Conservation (phyloP, 2,329 filamentous ascomycete species). For the Hymenoscyphus occultus region DNA sequence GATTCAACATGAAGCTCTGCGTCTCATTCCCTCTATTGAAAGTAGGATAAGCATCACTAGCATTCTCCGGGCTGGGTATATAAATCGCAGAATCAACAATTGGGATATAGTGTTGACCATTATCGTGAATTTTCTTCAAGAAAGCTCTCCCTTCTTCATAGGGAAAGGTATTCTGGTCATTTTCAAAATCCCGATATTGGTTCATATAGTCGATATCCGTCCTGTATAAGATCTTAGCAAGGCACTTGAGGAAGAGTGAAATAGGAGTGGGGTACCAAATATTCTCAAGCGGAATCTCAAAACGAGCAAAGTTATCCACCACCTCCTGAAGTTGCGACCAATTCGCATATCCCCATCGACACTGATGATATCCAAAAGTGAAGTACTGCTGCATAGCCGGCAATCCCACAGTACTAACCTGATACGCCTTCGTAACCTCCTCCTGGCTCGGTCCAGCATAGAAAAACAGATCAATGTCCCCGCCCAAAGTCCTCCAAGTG, state of each 20-base stretch:
- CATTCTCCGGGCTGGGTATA: slow-evolving; percentile 60
- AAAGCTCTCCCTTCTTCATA: slow-evolving; percentile 49
- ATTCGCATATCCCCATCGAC: slow-evolving; percentile 61
- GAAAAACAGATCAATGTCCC: slow-evolving; percentile 73
- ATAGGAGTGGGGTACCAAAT: slow-evolving; percentile 76
- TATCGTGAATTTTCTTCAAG: slow-evolving; percentile 61
- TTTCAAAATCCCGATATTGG: slow-evolving; percentile 42
- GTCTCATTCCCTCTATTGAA: slow-evolving; percentile 65
- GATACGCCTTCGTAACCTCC: slow-evolving; percentile 58
- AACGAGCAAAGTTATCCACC: slow-evolving; percentile 63
- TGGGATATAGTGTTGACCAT: slow-evolving; percentile 68
- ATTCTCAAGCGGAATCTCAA: slow-evolving; percentile 64
- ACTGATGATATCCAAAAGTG: slow-evolving; percentile 61
- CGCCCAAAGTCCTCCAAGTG: slow-evolving; percentile 72
- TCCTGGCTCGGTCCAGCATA: slow-evolving; percentile 56
- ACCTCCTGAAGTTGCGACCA: slow-evolving; percentile 66
- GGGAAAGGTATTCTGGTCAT: slow-evolving; percentile 32
- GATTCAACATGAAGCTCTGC: slow-evolving; percentile 61
- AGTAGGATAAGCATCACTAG: slow-evolving; percentile 49
- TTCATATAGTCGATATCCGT: slow-evolving; percentile 64
- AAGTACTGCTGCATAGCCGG: slow-evolving; percentile 64
- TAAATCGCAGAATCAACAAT: slow-evolving; percentile 78
- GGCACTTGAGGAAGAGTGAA: slow-evolving; percentile 65
- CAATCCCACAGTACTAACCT: slow-evolving; percentile 55
- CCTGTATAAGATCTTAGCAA: slow-evolving; percentile 63